phyloP scores from a whole-genome alignment of 2,329 filamentous ascomycete genomes.

The Neurospora crassa region DNA sequence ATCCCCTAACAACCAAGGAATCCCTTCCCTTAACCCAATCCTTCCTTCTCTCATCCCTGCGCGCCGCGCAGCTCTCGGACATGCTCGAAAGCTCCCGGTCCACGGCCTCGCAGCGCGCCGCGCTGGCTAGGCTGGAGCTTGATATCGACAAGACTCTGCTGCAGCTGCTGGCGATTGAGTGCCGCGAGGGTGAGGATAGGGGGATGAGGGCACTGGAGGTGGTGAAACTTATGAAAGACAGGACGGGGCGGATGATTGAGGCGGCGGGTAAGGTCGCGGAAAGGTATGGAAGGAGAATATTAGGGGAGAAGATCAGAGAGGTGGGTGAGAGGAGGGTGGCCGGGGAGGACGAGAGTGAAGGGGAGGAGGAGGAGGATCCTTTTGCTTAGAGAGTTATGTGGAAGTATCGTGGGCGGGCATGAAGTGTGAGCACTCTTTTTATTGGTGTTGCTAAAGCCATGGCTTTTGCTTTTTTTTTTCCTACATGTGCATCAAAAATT shows the following conservation, averaged over 20 bases:
- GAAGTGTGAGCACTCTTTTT: neutral
- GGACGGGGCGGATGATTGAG: constrained; percentile 81
- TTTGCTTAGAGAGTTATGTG: neutral
- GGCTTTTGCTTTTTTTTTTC: neutral
- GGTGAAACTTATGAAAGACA: constrained; percentile 75
- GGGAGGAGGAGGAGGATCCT: constrained; percentile 11
- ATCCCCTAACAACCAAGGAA: constrained; percentile 29
- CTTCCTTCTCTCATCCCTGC: constrained; percentile 65
- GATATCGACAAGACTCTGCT: constrained; percentile 85
- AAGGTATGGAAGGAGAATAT: constrained; percentile 67
- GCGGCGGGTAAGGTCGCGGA: constrained; percentile 83
- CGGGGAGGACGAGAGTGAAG: constrained; percentile 48
- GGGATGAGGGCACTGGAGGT: constrained; percentile 94
- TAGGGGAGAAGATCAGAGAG: constrained; percentile 87
- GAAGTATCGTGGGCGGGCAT: neutral
- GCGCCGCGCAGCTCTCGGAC: constrained; percentile 67
- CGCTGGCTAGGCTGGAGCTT: constrained; percentile 63
- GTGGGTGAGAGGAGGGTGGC: constrained; percentile 62
- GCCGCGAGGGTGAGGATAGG: constrained; percentile 81
- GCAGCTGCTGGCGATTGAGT: constrained; percentile 82
- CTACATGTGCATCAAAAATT: no score
- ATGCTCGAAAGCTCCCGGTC: constrained; percentile 59
- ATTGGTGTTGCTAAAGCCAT: neutral
- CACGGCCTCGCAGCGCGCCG: constrained; percentile 53
- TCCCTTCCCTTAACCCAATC: constrained; percentile 64